These are phyloP conservation scores for Globisporangium solare DNA, from an alignment of 352 stramenopile genomes.

Conservation along the genomic window DNA sequence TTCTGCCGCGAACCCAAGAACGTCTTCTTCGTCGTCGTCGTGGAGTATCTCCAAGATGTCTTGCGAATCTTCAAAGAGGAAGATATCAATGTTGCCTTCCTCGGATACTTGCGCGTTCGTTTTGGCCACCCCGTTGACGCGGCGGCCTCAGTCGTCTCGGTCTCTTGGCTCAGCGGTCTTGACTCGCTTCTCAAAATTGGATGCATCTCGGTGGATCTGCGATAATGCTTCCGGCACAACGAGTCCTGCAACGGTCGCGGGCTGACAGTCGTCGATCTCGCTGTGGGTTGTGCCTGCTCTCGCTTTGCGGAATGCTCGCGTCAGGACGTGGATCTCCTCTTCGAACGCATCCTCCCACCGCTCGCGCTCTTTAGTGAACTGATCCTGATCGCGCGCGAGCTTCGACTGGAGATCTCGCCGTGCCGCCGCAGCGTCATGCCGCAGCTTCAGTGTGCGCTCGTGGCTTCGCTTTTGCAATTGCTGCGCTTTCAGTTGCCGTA, in stretches of 20 bases:
- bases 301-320: conserved; percentile 37
- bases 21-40: conserved; percentile 19
- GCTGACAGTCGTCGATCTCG: conserved; percentile 10
- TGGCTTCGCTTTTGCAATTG: conserved; percentile 35
- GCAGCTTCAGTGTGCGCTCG: conserved; percentile 30
- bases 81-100: conserved; percentile 11
- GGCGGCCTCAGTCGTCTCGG: neutral
- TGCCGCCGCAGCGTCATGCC: conserved; percentile 27
- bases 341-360: conserved; percentile 48
- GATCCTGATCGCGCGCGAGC: conserved; percentile 15
- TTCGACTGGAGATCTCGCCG: conserved; percentile 21
- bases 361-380: conserved; percentile 31
- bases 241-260: conserved; percentile 52
- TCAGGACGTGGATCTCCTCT: conserved; percentile 42
- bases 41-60: conserved; percentile 18
- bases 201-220: conserved; percentile 37
- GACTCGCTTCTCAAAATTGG: conserved; percentile 36
- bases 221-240: conserved; percentile 40
- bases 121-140: neutral
- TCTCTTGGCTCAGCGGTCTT: conserved; percentile 30
- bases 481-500: conserved; percentile 25
- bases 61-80: conserved; percentile 29
- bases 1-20: neutral
- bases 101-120: neutral
- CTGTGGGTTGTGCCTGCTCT: conserved; percentile 9